Conservation (phyloP, 495 filamentous ascomycete species). For the Tetracladium marchalianum region DNA sequence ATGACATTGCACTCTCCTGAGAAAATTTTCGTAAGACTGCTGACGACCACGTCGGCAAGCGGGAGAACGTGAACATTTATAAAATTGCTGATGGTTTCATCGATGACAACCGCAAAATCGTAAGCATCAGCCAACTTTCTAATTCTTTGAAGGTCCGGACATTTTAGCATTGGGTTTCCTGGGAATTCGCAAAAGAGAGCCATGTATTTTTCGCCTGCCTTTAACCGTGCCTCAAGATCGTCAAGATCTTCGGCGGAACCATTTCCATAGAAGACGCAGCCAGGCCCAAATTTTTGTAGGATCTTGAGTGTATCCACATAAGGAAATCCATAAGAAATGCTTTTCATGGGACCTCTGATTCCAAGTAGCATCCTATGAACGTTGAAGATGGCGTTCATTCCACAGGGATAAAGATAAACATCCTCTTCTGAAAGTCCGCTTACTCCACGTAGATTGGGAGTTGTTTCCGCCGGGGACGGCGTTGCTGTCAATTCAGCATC, state of each 20-base stretch:
- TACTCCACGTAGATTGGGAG: conserved; percentile 37
- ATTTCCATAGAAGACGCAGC: conserved; percentile 82
- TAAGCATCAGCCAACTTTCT: conserved; percentile 68
- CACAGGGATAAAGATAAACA: conserved; percentile 77
- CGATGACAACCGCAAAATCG: conserved; percentile 83
- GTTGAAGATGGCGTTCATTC: conserved; percentile 94
- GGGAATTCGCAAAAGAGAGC: conserved; percentile 92
- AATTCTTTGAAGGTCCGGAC: conserved; percentile 76
- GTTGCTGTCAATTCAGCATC: conserved; percentile 50
- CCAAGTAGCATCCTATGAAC: conserved; percentile 63
- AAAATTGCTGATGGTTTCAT: conserved; percentile 95
- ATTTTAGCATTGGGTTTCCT: conserved; percentile 78
- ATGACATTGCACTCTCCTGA: conserved; percentile 97
- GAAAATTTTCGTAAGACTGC: conserved; percentile 93
- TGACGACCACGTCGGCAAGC: conserved; percentile 83
- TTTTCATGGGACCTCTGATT: conserved; percentile 49
- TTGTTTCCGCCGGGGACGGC: conserved; percentile 24
- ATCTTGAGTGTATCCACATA: conserved; percentile 97
- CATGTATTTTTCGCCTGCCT: conserved; percentile 67
- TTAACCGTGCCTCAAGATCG: conserved; percentile 65
- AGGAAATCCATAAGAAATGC: conserved; percentile 75
- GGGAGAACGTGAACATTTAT: conserved; percentile 89
- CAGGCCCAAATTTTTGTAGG: conserved; percentile 87
- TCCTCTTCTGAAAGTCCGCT: conserved; percentile 75
- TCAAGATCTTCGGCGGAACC: conserved; percentile 76